Evolutionary conservation across 371 early-diverging fungal genomes (phyloP).

Genomic region (Lichtheimia ramosa): DNA sequence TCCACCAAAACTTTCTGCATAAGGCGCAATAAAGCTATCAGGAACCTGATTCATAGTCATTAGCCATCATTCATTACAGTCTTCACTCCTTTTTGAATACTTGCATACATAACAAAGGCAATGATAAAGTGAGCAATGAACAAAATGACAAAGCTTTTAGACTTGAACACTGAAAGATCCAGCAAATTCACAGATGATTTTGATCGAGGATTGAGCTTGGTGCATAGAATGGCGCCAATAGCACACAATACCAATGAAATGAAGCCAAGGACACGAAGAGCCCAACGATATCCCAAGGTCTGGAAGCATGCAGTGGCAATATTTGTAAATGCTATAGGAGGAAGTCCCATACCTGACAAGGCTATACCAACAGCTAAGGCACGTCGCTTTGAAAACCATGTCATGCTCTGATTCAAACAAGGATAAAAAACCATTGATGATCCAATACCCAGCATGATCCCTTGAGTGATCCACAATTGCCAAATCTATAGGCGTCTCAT

Average conservation of each 20-base stretch:
- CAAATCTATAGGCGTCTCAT: slow-evolving; percentile 10
- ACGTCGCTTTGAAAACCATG: slow-evolving; percentile 14
- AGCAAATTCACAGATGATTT: slow-evolving; percentile 27
- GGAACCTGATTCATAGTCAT: slow-evolving; percentile 1
- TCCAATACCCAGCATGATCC: slow-evolving; percentile 19
- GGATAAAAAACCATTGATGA: slow-evolving; percentile 8
- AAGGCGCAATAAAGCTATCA: slow-evolving; percentile 17
- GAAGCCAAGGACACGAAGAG: slow-evolving; percentile 54
- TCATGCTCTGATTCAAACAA: slow-evolving; percentile 4
- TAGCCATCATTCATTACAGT: not conserved
- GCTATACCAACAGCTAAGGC: slow-evolving; percentile 18
- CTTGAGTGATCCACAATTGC: slow-evolving; percentile 26
- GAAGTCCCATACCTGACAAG: slow-evolving; percentile 65
- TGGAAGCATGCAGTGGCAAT: slow-evolving; percentile 51
- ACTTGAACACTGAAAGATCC: slow-evolving; percentile 27
- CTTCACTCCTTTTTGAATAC: not conserved
- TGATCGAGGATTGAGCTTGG: slow-evolving; percentile 10
- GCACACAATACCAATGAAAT: slow-evolving; percentile 32
- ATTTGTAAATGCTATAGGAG: slow-evolving; percentile 63
- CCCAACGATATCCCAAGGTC: slow-evolving; percentile 61
- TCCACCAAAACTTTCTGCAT: slow-evolving; percentile 30
- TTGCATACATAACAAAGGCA: slow-evolving; percentile 33
- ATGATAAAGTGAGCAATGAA: slow-evolving; percentile 30
- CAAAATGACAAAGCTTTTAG: slow-evolving; percentile 22
- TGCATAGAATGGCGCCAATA: slow-evolving; percentile 4